Evolutionary conservation across 305 asterid species (phyloP).

Genomic region (Fraxinus latifolia): DNA sequence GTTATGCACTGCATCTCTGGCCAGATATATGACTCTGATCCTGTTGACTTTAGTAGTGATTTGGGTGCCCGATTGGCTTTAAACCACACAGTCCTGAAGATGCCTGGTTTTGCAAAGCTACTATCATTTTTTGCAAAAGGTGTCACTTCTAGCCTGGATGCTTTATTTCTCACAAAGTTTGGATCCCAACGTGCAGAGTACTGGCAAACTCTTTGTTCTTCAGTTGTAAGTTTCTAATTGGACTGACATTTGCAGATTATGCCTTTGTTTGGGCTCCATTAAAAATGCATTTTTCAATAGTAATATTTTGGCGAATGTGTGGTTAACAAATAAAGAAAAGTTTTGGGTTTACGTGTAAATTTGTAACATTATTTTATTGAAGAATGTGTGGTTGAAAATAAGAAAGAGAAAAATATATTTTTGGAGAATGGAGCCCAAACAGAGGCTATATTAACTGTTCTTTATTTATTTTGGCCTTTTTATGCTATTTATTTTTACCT

Average conservation of each 20-base stretch:
- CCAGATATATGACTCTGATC: constrained; percentile 89
- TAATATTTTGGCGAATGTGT: too few relatives aligned
- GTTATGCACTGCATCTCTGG: constrained; percentile 74
- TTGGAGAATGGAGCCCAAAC: too few relatives aligned
- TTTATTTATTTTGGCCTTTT: constrained; percentile 14
- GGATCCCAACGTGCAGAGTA: constrained; percentile 69
- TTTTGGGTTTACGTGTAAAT: too few relatives aligned
- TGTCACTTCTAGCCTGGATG: constrained; percentile 73
- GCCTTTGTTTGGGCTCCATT: too few relatives aligned
- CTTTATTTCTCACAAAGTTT: constrained; percentile 78
- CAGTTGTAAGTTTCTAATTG: constrained; percentile 60
- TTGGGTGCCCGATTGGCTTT: constrained; percentile 74
- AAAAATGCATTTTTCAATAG: too few relatives aligned
- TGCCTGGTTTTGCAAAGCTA: constrained; percentile 78
- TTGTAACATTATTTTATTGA: too few relatives aligned
- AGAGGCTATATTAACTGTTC: not conserved
- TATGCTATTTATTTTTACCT: constrained; percentile 13
- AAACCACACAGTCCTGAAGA: constrained; percentile 51
- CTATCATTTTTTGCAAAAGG: constrained; percentile 66
- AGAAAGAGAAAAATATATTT: too few relatives aligned
- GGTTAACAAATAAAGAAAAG: too few relatives aligned
- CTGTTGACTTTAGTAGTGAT: constrained; percentile 63
- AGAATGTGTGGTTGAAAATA: too few relatives aligned
- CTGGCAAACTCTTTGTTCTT: constrained; percentile 76
- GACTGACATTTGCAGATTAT: constrained; percentile 10